Base-by-base conservation (phyloP, 2,329 filamentous ascomycete genomes). In the Teratosphaeria epicoccoides region DNA sequence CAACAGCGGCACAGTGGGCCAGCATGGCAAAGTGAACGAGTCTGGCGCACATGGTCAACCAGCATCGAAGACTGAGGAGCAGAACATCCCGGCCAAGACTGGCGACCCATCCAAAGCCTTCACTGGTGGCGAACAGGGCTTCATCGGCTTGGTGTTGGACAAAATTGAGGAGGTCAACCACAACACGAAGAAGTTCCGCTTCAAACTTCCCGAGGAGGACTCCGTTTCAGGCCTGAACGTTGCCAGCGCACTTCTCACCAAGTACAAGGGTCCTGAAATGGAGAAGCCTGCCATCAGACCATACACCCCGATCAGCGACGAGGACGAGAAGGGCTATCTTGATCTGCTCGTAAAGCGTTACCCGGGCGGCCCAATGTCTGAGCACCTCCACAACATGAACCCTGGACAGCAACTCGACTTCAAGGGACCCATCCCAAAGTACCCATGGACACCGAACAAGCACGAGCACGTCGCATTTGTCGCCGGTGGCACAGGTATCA, bases 381-480 rank as follows among this genome's bases (percentile, higher is more conserved):
- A 82, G 60, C 87, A 97, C 74, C 68, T 98, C 48, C 88, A 95
- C 77, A 77, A 79, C 66, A 81, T 98, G 82, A 76, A 78, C 28
- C 83, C 87, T 44, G 88, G 89, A 57, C 85, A 97, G 71, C 77
- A 78, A 14, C 82, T 98, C 51, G 84, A 91, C 56, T 83, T 98
- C 76, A 97, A 98, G 79, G 93, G 93, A 17, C 93, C 93, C 2
- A 82, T 98, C 37, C 87, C 88, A 64, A 98, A 98, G 74, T 97
- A 96, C 72, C 72, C 81, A 26, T 97, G 90, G 90, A 68, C 81
- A 49, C 66, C 84, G 61, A 97, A 97, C 80, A 96, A 95, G 81
- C 90, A 96, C 76, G 58, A 87, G 55, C 89, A 97, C 76, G 82
- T 94, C 63, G 84, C 81, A 37, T 77, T 91, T 59, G 80, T 98